Percentiles rank a stretch among this genome's conserved stretches.
phyloP scores from a whole-genome alignment of 1,139 yeast species.

The Candida tunisiensis region DNA sequence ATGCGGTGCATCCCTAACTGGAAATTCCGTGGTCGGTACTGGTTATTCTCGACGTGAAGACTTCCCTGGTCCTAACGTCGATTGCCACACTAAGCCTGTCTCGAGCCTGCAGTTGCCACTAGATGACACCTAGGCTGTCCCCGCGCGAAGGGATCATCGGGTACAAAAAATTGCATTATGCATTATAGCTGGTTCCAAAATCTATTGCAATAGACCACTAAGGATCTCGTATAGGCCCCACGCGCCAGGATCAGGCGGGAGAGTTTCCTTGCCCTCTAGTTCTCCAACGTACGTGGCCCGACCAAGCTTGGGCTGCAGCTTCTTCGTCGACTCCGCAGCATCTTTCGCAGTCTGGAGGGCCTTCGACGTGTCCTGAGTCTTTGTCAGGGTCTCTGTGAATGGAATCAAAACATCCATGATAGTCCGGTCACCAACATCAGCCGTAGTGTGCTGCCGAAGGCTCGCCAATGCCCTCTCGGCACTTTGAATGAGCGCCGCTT shows the following conservation, averaged over 20 bases:
- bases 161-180: neutral
- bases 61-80: too few species aligned
- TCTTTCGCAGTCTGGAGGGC: conserved; percentile 55
- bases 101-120: too few species aligned
- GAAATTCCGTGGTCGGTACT: too few species aligned
- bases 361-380: conserved; percentile 30
- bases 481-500: conserved; percentile 22
- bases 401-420: conserved; percentile 81
- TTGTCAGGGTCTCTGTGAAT: conserved; percentile 45
- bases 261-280: conserved; percentile 29
- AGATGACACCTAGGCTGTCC: too few species aligned
- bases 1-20: neutral
- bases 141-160: too few species aligned
- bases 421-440: conserved; percentile 78
- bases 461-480: conserved; percentile 38
- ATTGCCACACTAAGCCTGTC: too few species aligned
- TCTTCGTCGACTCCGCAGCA: conserved; percentile 64
- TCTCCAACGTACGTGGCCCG: conserved; percentile 79
- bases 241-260: conserved; percentile 88
- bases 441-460: conserved; percentile 66
- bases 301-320: conserved; percentile 74
- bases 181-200: neutral
- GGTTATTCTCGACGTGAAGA: too few species aligned
- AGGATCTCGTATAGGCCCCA: conserved; percentile 19
- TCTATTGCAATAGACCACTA: conserved; percentile 7